Percentiles rank a stretch among this genome's conserved stretches.
Evolutionary conservation across 768 basidiomycete species (phyloP).

Genomic region (Lactarius akahatsu): DNA sequence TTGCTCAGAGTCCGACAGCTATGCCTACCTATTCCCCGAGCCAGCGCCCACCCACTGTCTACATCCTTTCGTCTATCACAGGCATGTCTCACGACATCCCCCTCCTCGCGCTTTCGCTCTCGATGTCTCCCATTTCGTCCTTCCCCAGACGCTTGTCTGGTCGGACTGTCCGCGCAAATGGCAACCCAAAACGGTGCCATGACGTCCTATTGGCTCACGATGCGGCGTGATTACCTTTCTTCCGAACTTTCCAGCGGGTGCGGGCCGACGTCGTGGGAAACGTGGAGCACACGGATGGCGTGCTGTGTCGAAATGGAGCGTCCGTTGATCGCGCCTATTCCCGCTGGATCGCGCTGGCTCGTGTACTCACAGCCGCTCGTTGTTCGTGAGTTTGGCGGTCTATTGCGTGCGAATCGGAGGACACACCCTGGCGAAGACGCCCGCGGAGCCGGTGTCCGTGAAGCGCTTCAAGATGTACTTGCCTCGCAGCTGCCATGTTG

Average conservation of each 20-base stretch:
- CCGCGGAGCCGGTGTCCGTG: neutral
- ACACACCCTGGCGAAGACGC: neutral
- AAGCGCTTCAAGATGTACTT: constrained; percentile 6
- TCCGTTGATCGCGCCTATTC: constrained; percentile 3
- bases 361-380: constrained; percentile 11
- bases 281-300: constrained; percentile 8
- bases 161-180: constrained; percentile 14
- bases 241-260: neutral
- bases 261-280: constrained; percentile 16
- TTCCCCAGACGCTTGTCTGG: constrained; percentile 17
- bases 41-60: neutral
- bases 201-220: constrained; percentile 17
- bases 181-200: neutral
- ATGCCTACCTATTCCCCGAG: constrained; percentile 12
- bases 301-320: constrained; percentile 23
- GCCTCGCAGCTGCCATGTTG: constrained; percentile 12
- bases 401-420: constrained; percentile 5
- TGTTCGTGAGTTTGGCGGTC: constrained; percentile 19
- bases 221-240: constrained; percentile 17
- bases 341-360: constrained; percentile 23
- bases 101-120: constrained; percentile 1
- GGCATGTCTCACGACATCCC: neutral
- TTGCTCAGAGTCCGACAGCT: constrained; percentile 13
- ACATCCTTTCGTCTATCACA: constrained; percentile 11
- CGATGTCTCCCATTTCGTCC: constrained; percentile 22